Base-by-base conservation (phyloP, 805 yeast species). In the Cephaloascus albidus region DNA sequence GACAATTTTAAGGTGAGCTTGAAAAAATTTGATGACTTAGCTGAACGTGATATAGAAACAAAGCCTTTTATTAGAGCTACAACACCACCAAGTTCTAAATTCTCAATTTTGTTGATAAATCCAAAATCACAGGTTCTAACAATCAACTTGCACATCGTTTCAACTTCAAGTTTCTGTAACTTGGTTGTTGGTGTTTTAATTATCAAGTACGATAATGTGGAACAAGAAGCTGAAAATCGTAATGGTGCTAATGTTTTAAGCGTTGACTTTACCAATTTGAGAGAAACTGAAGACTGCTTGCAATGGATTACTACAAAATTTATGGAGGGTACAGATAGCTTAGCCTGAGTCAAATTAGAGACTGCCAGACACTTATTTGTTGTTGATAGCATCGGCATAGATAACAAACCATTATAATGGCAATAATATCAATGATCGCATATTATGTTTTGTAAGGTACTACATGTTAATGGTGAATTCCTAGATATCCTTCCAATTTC, bases 261-360 rank as follows among this genome's bases (percentile, higher is more conserved):
- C 44, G 64, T 72, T 4, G 57, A 50, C 14, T 75, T 76, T 45
- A 72, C 65, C 40, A 81, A 76, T 39, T 56, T 72, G 30, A 53
- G 63, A 34, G 81, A 74, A 33, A 57, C 76, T 4, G 74, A 70
- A 38, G 79, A 76, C 47, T 75, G 82, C 47, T 50, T 78, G 35
- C 66, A 64, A 36, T 78, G 83, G 83, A 58, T 76, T 1, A 53
- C 76, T 2, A 48, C 56, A 38, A 61, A 57, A 39, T 65, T 65
- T 45, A 42, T 57, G 15, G 43, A 53, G 10, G 47, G 33, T n/a
- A n/a, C n/a, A n/a, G n/a, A n/a, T n/a, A n/a, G n/a, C n/a, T n/a
- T n/a, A n/a, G n/a, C n/a, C n/a, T n/a, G n/a, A n/a, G n/a, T n/a
- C n/a, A n/a, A n/a, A n/a, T n/a, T n/a, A n/a, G n/a, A n/a, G n/a